Conservation (phyloP, 345 rosid species). For the Brassica rapa region DNA sequence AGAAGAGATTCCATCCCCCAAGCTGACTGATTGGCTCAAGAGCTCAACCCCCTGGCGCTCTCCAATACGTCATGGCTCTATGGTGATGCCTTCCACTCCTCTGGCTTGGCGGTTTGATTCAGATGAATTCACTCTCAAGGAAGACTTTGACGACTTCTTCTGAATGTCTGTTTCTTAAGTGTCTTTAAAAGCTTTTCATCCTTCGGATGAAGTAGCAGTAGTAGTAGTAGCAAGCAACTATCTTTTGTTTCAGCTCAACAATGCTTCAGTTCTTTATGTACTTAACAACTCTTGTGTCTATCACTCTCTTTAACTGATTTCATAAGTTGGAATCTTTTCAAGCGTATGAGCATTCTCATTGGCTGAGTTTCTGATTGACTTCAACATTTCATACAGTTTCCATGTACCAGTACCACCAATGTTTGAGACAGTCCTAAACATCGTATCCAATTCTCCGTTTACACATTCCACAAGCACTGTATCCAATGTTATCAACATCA, state of each 20-base stretch:
- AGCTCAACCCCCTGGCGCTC: constrained; percentile 44
- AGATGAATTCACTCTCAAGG: constrained; percentile 47
- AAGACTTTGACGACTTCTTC: constrained; percentile 38
- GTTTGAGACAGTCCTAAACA: background rate
- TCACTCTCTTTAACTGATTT: constrained; percentile 23
- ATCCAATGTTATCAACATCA: background rate
- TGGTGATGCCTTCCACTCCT: constrained; percentile 38
- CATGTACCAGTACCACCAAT: background rate
- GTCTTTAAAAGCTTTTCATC: constrained; percentile 27
- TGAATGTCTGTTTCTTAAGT: constrained; percentile 8
- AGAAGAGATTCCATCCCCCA: constrained; percentile 46
- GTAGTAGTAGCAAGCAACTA: background rate
- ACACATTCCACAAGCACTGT: background rate
- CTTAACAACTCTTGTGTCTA: background rate
- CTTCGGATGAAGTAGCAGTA: constrained; percentile 33
- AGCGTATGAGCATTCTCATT: background rate
- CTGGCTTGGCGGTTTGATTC: constrained; percentile 46
- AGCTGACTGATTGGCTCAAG: constrained; percentile 43
- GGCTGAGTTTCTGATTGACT: background rate
- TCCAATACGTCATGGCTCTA: constrained; percentile 40
- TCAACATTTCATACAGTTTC: background rate
- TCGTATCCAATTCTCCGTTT: background rate
- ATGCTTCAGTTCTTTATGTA: constrained; percentile 24
- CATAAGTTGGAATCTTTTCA: constrained; percentile 20
- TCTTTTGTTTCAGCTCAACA: constrained; percentile 3